Percentiles rank a stretch among this genome's conserved stretches.
Evolutionary conservation across 2,329 filamentous ascomycete genomes (phyloP).

Genomic region (Stromatinia cepivora): DNA sequence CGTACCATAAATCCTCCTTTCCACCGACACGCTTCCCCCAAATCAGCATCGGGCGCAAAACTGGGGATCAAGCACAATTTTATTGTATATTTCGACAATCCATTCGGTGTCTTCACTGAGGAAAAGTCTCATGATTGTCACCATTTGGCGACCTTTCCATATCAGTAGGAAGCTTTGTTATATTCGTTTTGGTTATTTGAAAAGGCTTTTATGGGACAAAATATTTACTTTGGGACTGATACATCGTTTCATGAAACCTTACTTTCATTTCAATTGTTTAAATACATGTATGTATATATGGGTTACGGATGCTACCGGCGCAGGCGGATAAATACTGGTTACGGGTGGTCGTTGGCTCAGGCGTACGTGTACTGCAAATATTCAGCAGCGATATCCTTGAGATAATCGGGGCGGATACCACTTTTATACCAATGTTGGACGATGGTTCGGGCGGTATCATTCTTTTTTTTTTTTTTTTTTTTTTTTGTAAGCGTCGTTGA

Average conservation of each 20-base stretch:
- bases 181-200: constrained; percentile 14
- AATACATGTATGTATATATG: constrained; percentile 17
- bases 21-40: neutral
- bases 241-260: neutral
- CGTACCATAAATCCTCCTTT: neutral
- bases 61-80: neutral
- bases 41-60: neutral
- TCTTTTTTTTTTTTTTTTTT: constrained; percentile 1
- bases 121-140: neutral
- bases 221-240: neutral
- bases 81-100: constrained; percentile 9
- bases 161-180: neutral
- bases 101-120: no score
- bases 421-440: constrained; percentile 15
- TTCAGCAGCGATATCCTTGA: constrained; percentile 3
- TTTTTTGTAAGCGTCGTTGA: neutral
- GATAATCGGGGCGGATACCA: constrained; percentile 12
- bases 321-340: constrained; percentile 12
- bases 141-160: neutral
- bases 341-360: constrained; percentile 2
- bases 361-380: constrained; percentile 14
- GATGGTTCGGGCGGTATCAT: neutral
- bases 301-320: constrained; percentile 14
- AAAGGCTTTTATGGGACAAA: constrained; percentile 8
- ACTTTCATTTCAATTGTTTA: constrained; percentile 8